Evolutionary conservation across 495 filamentous ascomycete genomes (phyloP).

Genomic region (Aspergillus ellipticus): DNA sequence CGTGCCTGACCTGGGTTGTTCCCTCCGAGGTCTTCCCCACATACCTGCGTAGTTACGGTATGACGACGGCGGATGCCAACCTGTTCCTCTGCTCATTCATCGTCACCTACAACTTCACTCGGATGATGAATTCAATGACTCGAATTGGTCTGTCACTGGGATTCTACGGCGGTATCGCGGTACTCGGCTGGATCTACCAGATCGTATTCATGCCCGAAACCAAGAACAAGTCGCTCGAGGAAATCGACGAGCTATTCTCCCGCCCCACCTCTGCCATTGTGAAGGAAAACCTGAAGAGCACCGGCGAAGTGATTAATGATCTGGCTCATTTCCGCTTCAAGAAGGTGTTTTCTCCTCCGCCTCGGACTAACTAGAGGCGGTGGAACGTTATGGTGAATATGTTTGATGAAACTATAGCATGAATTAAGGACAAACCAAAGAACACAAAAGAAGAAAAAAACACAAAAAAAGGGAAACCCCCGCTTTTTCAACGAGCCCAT

Average conservation of each 20-base stretch:
- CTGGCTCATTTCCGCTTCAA: constrained; percentile 26
- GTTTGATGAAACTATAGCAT: not conserved
- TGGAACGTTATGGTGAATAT: not conserved
- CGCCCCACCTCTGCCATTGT: constrained; percentile 54
- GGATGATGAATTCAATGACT: constrained; percentile 55
- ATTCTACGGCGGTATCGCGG: constrained; percentile 59
- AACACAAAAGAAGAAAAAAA: constrained; percentile 15
- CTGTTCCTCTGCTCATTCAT: constrained; percentile 60
- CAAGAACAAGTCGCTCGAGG: constrained; percentile 59
- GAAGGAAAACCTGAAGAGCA: constrained; percentile 42
- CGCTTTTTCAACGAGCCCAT: not conserved
- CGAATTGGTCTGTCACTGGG: constrained; percentile 54
- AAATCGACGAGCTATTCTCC: constrained; percentile 57
- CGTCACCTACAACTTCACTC: constrained; percentile 60
- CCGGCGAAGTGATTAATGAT: constrained; percentile 29
- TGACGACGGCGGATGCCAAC: constrained; percentile 54
- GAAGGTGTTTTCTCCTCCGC: constrained; percentile 35
- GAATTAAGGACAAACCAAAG: constrained; percentile 2
- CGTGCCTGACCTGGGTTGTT: constrained; percentile 60
- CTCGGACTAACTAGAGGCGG: constrained; percentile 8
- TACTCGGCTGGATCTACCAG: constrained; percentile 55
- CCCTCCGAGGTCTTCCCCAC: constrained; percentile 59
- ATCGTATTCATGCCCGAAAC: constrained; percentile 62
- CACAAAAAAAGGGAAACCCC: not conserved
- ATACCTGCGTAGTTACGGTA: constrained; percentile 57